Base-by-base conservation (phyloP, 345 rosid genomes). In the Lumnitzera littorea region DNA sequence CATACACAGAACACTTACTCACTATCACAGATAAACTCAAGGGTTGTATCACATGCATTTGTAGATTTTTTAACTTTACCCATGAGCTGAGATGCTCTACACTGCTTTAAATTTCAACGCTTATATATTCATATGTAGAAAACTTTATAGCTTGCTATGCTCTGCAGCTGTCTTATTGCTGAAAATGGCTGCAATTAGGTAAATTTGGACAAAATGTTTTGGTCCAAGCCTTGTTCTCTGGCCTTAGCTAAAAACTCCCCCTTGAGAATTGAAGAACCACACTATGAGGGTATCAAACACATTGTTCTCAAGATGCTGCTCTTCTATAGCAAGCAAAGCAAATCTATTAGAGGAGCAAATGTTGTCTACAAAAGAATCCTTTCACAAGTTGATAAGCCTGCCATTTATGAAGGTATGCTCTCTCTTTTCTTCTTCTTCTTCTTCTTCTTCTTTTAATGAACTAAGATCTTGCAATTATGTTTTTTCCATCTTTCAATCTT, bases 251-350 rank as follows among this genome's bases (percentile, higher is more conserved):
- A 64, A 53, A 89, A 78, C 55, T 90, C 99, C 50, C 82, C 86
- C 12, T 78, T 77, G 46, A 78, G 96, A 74, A 17, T 90, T 24
- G 87, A 94, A 51, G 96, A 90, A 62, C 96, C 97, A 15, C 68
- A 79, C 27, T 90, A 80, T 62, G 77, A 73, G 53, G 97, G 99
- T 43, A 9, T 90, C 36, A 74, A 75, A 52, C 83, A 62, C 31
- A 61, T 90, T 41, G 48, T 94, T 13, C 78, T 88, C 27, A 88
- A 75, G 80, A 25, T 90, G 64, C 62, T 90, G 76, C 60, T 90
- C 67, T 94, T 88, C 74, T 94, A 94, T 72, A 88, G 97, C 66
- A 86, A 83, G 60, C 96, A 90, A 74, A 90, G 99, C 89, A 79
- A 58, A 69, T 83, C 84, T 58, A 84, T 90, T 63, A 82, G 97